A percentile compares a stretch with the other conserved stretches of the same genome.
phyloP scores from a whole-genome alignment of 306 rosid species.

The Prunus dulcis region DNA sequence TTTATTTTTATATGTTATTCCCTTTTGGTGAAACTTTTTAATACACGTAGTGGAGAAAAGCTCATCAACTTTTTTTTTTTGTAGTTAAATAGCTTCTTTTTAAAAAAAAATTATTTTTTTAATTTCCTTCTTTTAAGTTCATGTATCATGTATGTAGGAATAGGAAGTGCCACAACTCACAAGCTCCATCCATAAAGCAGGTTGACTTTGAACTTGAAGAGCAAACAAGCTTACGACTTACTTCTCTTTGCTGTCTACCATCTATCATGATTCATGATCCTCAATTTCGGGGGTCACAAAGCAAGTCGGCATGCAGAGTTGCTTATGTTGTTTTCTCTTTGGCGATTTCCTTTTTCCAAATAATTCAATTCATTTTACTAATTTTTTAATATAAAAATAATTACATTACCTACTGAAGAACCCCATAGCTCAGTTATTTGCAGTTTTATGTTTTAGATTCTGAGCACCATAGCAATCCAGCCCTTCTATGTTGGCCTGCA shows the following conservation, averaged over 20 bases:
- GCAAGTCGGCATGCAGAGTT: neutral
- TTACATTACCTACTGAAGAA: too few species aligned
- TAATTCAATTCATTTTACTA: neutral
- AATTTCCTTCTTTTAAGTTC: constrained; percentile 28
- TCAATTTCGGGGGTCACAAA: neutral
- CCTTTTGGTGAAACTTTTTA: constrained; percentile 16
- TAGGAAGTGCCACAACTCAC: constrained; percentile 14
- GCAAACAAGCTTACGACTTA: neutral
- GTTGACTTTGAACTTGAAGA: neutral
- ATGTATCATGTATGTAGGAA: too few species aligned
- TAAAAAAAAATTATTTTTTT: neutral
- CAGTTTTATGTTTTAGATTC: too few species aligned
- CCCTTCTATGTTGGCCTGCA: too few species aligned
- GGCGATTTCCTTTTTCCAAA: neutral
- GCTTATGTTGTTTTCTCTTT: constrained; percentile 1
- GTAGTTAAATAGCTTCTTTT: neutral
- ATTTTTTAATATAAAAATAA: neutral
- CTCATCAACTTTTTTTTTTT: constrained; percentile 40
- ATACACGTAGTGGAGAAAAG: constrained; percentile 39
- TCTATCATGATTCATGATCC: neutral
- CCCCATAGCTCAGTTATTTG: too few species aligned
- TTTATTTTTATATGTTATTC: neutral
- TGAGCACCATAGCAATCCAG: too few species aligned
- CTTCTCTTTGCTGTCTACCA: neutral
- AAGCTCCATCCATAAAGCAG: constrained; percentile 16